Percentiles rank a stretch among this genome's conserved stretches.
Conservation (phyloP, 768 basidiomycete species). For the Phylloporus sp. region DNA sequence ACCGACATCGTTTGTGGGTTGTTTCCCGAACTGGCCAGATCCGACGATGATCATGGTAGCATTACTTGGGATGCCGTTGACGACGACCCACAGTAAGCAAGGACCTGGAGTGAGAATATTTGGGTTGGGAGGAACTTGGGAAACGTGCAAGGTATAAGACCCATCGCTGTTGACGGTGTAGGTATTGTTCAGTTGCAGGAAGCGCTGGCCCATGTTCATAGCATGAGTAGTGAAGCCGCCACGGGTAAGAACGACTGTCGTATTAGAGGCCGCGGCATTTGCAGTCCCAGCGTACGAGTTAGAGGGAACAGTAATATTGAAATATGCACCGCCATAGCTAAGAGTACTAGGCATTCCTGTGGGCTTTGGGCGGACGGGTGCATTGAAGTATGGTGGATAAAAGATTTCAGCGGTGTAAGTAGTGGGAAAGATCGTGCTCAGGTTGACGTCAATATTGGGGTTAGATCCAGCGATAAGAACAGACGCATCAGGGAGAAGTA, state of each 20-base stretch:
- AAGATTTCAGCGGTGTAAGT: conserved; percentile 83
- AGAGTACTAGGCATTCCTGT: conserved; percentile 69
- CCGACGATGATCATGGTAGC: conserved; percentile 78
- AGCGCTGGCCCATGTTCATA: conserved; percentile 90
- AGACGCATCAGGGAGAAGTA: conserved; percentile 82
- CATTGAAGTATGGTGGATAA: conserved; percentile 87
- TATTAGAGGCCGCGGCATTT: conserved; percentile 69
- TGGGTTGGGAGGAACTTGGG: conserved; percentile 80
- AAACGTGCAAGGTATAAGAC: conserved; percentile 72
- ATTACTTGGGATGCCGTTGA: conserved; percentile 82
- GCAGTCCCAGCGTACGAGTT: conserved; percentile 61
- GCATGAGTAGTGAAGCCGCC: conserved; percentile 83
- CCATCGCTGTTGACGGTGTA: conserved; percentile 79
- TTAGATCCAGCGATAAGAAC: conserved; percentile 91
- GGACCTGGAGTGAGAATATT: conserved; percentile 91
- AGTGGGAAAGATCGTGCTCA: conserved; percentile 62
- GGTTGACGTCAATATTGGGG: conserved; percentile 85
- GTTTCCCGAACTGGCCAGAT: conserved; percentile 68
- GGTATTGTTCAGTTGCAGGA: conserved; percentile 78
- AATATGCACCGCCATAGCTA: conserved; percentile 77
- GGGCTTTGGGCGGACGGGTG: conserved; percentile 63
- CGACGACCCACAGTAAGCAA: conserved; percentile 74
- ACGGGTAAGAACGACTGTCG: conserved; percentile 77
- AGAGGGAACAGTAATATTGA: conserved; percentile 70
- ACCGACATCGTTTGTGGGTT: conserved; percentile 41